Percentiles rank a stretch among this genome's conserved stretches.
Evolutionary conservation across 148 eudicot genomes (phyloP).

Genomic region (Salicornia ramosissima): DNA sequence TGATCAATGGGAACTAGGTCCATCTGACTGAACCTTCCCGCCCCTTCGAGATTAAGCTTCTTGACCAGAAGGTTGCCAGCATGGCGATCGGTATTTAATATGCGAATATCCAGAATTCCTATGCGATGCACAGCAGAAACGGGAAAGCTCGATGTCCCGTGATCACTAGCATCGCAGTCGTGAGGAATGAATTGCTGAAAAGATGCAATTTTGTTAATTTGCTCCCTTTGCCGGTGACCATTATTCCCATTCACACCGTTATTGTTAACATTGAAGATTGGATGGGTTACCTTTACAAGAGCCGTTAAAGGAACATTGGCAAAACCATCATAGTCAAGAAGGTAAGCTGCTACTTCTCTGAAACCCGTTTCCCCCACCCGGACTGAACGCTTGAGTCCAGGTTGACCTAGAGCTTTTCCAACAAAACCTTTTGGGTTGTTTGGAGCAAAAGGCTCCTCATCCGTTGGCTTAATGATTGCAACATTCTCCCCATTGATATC

Average conservation of each 20-base stretch:
- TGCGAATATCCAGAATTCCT: slow-evolving; percentile 86
- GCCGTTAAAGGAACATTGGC: slow-evolving; percentile 92
- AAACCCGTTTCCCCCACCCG: slow-evolving; percentile 94
- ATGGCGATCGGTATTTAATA: slow-evolving; percentile 89
- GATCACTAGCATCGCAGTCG: slow-evolving; percentile 96
- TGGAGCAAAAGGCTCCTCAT: slow-evolving; percentile 98
- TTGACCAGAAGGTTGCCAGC: slow-evolving; percentile 86
- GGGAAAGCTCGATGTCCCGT: slow-evolving; percentile 90
- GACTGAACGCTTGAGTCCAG: slow-evolving; percentile 83
- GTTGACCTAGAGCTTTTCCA: slow-evolving; percentile 87
- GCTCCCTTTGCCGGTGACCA: slow-evolving; percentile 47
- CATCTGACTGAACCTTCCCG: slow-evolving; percentile 69
- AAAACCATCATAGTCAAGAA: slow-evolving; percentile 68
- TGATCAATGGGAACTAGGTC: slow-evolving; percentile 95
- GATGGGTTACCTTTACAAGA: slow-evolving; percentile 82
- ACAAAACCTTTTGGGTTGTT: slow-evolving; percentile 97
- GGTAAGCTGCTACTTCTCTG: slow-evolving; percentile 94
- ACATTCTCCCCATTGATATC: slow-evolving; percentile 66
- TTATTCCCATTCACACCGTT: slow-evolving; percentile 50
- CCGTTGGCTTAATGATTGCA: slow-evolving; percentile 95
- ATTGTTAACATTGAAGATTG: slow-evolving; percentile 68
- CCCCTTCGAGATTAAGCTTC: slow-evolving; percentile 55
- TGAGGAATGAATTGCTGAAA: slow-evolving; percentile 81
- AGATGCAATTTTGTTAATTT: slow-evolving; percentile 84
- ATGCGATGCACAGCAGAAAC: slow-evolving; percentile 84